Base-by-base conservation (phyloP, 2,329 filamentous ascomycete species). In the Colletotrichum paranaense region DNA sequence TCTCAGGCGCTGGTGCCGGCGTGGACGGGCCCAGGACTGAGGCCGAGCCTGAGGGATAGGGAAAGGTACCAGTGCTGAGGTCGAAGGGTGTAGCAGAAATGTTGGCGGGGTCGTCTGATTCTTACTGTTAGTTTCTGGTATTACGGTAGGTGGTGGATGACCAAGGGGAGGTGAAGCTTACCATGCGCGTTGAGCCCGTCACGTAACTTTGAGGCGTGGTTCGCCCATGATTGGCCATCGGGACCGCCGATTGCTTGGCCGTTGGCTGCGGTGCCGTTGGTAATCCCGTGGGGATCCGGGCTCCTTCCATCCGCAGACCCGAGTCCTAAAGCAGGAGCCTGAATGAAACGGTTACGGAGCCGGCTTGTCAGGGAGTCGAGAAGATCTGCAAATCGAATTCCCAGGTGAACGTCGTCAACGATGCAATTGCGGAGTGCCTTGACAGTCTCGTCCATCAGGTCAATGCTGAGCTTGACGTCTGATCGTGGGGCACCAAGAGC, bases 341-440 rank as follows among this genome's bases (percentile, higher is more conserved):
- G 93, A 80, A 91, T 95, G 77, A 97, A 94, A 7, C 93, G 89
- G 76, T 92, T 91, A 67, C 93, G 90, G 75, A 96, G 87, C 28
- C 93, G 89, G 73, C 92, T 92, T 0, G 93, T 95, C 53, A 97
- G 84, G 1, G 92, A 94, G 78, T 95, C 92, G n/a, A 96, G 89
- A 60, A 96, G 88, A 78, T 95, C 93, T 22, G 94, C 93, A 77
- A 97, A 97, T 8, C 94, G 90, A 72, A 93, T 95, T n/a, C 93
- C 94, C 5, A 97, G 88, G 80, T 97, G 94, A 8, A 96, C 93
- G 76, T 97, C 94, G 78, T 97, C 94, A 4, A 96, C 94, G 7
- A 95, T 93, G 75, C 93, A 95, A 76, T 91, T 93, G 22, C 93
- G 90, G 46, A 97, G 87, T 1, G 93, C 93, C 75, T 92, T 88